Base-by-base conservation (phyloP, 257 asterid species). In the Gentiana straminea region DNA sequence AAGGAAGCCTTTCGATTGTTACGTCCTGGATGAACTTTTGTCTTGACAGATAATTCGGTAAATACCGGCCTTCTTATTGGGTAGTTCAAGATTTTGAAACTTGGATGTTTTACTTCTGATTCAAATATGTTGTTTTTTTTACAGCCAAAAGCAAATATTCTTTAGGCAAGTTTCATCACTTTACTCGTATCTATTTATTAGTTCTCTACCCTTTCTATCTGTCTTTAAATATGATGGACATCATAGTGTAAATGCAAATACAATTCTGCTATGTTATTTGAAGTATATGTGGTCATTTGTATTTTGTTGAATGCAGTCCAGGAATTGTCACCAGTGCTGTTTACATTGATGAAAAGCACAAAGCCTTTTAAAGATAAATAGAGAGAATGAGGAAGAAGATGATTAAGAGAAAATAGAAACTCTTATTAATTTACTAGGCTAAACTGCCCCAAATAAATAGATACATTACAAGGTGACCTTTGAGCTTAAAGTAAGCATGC, bases 131-230 rank as follows among this genome's bases (percentile, higher is more conserved):
- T 51, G 44, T 64, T 58, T 71, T 51, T 75, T 54, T 68, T 74
- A 74, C 94, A 90, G 97, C 97, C 97, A 57, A 86, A 90, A 72
- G 84, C 97, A 3, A 90, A 90, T 85, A 84, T 77, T 70, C 96
- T 90, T 75, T 96, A 89, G 95, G 97, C 80, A 73, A 32, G 61
- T 47, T 56, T 15, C 37, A 7, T 24, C 24, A 24, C 24, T 15
- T 57, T 37, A 4, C 11, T 5, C 33, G 8, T 35, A 24, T 24
- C 24, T 24, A 24, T 48, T 8, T 33, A 7, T 54, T 38, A 43
- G 0, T 3, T 32, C 7, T 24, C 58, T 46, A 36, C 13, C 36
- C 37, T 4, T 15, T 8, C 10, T 45, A 37, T 24, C 41, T 35
- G 24, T 62, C 44, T 15, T 57, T 15, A 35, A 46, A 59, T 33